phyloP scores from a whole-genome alignment of 1,139 yeast species.

The Pichia sp. region DNA sequence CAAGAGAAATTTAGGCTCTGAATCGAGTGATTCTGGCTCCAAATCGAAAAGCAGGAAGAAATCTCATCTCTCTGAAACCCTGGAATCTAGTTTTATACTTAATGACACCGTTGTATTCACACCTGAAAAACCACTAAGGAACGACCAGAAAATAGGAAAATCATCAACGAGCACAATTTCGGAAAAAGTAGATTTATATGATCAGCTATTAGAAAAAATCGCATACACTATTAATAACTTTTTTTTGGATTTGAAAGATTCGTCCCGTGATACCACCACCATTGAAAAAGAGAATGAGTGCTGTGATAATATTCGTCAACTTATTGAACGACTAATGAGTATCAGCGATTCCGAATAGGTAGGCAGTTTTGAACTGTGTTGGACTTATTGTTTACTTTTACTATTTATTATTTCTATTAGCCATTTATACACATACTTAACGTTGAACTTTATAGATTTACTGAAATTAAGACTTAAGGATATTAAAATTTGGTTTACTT shows the following conservation, averaged over 20 bases:
- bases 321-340: conserved; percentile 19
- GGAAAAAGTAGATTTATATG: conserved; percentile 17
- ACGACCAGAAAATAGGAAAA: neutral
- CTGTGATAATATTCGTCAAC: conserved; percentile 22
- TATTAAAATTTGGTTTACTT: neutral
- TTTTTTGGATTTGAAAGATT: conserved; percentile 9
- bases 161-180: neutral
- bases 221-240: conserved; percentile 15
- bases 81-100: conserved; percentile 8
- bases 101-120: conserved; percentile 9
- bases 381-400: neutral
- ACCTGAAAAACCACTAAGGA: conserved; percentile 8
- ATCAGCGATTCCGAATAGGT: neutral
- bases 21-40: neutral
- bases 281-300: conserved; percentile 14
- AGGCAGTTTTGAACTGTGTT: neutral
- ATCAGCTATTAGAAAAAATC: conserved; percentile 17
- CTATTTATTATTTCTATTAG: neutral
- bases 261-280: neutral
- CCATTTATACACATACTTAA: neutral
- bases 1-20: neutral
- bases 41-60: neutral
- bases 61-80: conserved; percentile 10
- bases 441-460: neutral
- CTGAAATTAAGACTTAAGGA: neutral